Conservation (phyloP, 2,329 filamentous ascomycete species). For the Pezizomycotina sp. region DNA sequence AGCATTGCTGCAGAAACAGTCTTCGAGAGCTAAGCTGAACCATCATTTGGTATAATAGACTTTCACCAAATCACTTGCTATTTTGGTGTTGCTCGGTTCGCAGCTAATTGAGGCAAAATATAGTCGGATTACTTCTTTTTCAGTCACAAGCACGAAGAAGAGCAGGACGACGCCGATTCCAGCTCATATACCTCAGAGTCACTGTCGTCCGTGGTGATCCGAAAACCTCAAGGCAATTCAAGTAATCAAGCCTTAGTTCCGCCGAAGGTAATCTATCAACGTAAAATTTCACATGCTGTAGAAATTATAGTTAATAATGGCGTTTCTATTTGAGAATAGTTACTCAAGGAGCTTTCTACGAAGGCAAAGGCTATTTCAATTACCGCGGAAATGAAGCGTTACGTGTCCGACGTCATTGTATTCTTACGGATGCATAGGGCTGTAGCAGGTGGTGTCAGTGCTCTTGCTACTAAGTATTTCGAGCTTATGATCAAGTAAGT, state of each 20-base stretch:
- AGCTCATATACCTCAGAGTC: too few species aligned
- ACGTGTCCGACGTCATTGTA: constrained; percentile 71
- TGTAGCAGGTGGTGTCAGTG: constrained; percentile 60
- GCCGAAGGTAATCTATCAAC: too few species aligned
- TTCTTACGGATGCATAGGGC: constrained; percentile 81
- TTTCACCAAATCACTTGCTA: too few species aligned
- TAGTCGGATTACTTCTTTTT: constrained; percentile 77
- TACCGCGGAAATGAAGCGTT: constrained; percentile 62
- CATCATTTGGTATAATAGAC: too few species aligned
- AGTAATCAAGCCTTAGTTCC: constrained; percentile 7
- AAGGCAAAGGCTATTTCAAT: constrained; percentile 43
- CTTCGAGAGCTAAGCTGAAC: too few species aligned
- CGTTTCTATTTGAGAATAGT: not conserved
- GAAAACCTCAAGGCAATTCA: constrained; percentile 14
- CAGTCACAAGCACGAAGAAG: constrained; percentile 55
- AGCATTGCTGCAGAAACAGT: too few species aligned
- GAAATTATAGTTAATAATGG: too few species aligned
- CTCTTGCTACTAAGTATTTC: constrained; percentile 63
- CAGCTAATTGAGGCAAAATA: too few species aligned
- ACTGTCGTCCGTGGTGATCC: constrained; percentile 28
- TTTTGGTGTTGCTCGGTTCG: too few species aligned
- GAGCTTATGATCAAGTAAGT: constrained; percentile 45
- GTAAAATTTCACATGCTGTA: constrained; percentile 4
- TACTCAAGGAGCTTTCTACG: constrained; percentile 30
- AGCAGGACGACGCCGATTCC: constrained; percentile 21